Evolutionary conservation across 371 early-diverging fungal genomes (phyloP).

Genomic region (Mucor indicus): DNA sequence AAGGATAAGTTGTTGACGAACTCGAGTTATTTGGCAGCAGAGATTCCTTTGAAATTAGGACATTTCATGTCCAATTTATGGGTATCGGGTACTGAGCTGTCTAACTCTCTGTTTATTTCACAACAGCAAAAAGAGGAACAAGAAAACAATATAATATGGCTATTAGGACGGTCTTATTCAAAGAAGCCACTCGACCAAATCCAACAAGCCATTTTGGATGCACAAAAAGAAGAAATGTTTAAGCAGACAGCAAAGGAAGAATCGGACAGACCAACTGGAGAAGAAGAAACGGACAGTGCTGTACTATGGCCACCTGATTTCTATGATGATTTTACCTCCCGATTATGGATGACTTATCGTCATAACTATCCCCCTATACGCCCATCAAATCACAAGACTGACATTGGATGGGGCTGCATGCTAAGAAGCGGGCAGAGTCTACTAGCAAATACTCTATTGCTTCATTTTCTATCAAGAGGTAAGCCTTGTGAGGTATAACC

Average conservation of each 20-base stretch:
- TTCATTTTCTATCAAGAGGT: slow-evolving; percentile 71
- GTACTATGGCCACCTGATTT: slow-evolving; percentile 51
- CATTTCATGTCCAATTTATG: slow-evolving; percentile 50
- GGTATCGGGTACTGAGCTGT: slow-evolving; percentile 34
- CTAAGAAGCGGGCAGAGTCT: slow-evolving; percentile 92
- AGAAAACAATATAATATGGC: slow-evolving; percentile 26
- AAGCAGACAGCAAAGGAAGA: neutral
- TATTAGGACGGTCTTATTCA: slow-evolving; percentile 31
- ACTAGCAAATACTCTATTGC: slow-evolving; percentile 79
- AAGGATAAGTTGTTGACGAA: slow-evolving; percentile 46
- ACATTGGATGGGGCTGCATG: slow-evolving; percentile 98
- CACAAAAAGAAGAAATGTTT: slow-evolving; percentile 38
- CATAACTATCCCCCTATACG: slow-evolving; percentile 81
- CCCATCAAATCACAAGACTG: slow-evolving; percentile 79
- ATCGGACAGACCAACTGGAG: neutral
- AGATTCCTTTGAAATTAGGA: slow-evolving; percentile 49
- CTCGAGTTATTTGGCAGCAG: slow-evolving; percentile 50
- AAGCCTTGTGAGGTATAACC: slow-evolving; percentile 1
- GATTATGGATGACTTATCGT: slow-evolving; percentile 94
- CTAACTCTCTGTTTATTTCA: slow-evolving; percentile 17
- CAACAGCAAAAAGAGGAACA: slow-evolving; percentile 5
- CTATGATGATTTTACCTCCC: slow-evolving; percentile 69
- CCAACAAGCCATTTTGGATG: slow-evolving; percentile 35
- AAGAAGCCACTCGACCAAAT: slow-evolving; percentile 19
- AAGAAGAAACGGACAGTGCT: slow-evolving; percentile 11